Evolutionary conservation across 768 basidiomycete genomes (phyloP), one percentile per base, ranked within the genome.

Genomic region (Wakefieldia striispora): DNA sequence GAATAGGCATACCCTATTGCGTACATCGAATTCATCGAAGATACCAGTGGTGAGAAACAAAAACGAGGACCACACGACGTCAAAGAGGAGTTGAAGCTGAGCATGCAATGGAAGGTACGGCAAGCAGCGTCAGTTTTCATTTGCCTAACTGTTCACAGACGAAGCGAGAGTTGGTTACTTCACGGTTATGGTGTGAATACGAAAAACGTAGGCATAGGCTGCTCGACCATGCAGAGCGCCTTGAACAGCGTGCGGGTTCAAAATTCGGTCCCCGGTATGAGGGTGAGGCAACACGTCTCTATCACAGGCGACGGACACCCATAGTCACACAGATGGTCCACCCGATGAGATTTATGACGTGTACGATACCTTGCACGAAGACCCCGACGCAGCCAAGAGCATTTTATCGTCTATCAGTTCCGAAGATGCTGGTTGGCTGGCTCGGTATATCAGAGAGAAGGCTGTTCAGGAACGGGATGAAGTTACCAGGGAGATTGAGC

Each of bases 1-100:
- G 39, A 37, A 17, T 24, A 89, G 86, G 70, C 75, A 10, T 86
- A 85, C 60, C 86, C 91, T 1, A 58, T 95, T 35, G 94, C 85
- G 1, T 97, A 80, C 66, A 66, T 94, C n/a, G 87, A 93, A 64
- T 83, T 82, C 49, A 56, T 74, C 6, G 72, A 77, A 51, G 75
- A 72, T 19, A 67, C 70, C 46, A 65, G 77, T 53, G 80, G 86
- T 21, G 62, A 70, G 53, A 78, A 75, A 62, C 53, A 63, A 52
- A 70, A 70, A n/a, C 73, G 80, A 47, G 82, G 87, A 4, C 88
- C 91, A 3, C 69, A 84, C 64, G 80, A 78, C 49, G 82, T 82
- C 58, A 79, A 72, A 37, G 93, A 93, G 47, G 92, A 97, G 65
- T 68, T 64, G 19, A 68, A 63, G 26, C 68, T 75, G 12, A 74